These are phyloP conservation scores for Stevia rebaudiana DNA, from an alignment of 140 eudicot species.

Conservation along the genomic window DNA sequence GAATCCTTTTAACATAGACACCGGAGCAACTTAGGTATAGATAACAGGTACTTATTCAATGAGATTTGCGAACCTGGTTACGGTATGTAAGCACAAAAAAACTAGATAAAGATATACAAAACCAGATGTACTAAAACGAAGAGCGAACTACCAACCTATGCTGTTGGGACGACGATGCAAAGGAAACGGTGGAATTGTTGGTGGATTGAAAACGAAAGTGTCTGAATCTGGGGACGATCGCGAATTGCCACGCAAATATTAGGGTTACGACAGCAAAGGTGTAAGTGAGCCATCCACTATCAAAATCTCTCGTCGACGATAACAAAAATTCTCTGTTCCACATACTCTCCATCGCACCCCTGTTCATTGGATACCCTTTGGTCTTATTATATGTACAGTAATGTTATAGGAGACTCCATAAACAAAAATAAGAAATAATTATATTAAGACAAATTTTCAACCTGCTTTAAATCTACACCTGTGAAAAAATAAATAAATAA, in stretches of 20 bases:
- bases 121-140: not conserved
- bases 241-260: conserved; percentile 21
- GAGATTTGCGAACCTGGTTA: not conserved
- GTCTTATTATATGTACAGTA: no score
- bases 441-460: no score
- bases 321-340: conserved; percentile 20
- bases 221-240: conserved; percentile 13
- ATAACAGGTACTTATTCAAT: not conserved
- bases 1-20: not conserved
- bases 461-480: no score
- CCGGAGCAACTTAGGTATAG: not conserved
- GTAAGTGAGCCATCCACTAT: conserved; percentile 29
- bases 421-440: no score
- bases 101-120: not conserved
- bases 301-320: conserved; percentile 9
- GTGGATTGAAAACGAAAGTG: no score
- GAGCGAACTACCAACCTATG: conserved; percentile 12
- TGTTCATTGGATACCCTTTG: no score
- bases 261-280: conserved; percentile 32
- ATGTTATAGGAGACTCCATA: no score
- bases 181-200: not conserved
- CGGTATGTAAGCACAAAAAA: not conserved
- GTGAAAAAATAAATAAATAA: no score
- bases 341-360: conserved; percentile 15
- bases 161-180: conserved; percentile 7